These are phyloP conservation scores for Lumnitzera racemosa DNA, from an alignment of 345 rosid species.

Conservation along the genomic window DNA sequence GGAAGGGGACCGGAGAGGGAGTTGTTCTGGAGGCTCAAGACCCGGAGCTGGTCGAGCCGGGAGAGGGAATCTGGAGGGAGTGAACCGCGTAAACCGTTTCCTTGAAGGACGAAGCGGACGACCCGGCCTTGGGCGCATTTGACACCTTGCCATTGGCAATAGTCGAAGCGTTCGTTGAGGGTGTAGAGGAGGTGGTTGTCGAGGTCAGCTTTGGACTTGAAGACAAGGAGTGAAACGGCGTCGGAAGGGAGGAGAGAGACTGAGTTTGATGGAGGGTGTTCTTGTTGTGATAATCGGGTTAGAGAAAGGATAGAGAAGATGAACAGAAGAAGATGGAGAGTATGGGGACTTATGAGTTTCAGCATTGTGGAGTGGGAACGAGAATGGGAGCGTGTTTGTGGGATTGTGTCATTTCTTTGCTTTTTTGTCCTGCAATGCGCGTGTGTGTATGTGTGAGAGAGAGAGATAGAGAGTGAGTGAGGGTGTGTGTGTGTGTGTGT, in stretches of 20 bases:
- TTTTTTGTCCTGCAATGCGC: too few species aligned
- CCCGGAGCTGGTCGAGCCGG: constrained; percentile 91
- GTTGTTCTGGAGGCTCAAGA: constrained; percentile 68
- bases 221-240: constrained; percentile 68
- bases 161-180: constrained; percentile 78
- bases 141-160: constrained; percentile 93
- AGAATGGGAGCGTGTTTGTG: neutral
- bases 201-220: constrained; percentile 79
- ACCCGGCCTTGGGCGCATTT: constrained; percentile 77
- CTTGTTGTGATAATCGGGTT: constrained; percentile 3
- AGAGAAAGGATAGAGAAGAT: constrained; percentile 18
- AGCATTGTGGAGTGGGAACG: neutral
- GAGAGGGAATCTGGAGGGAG: constrained; percentile 54
- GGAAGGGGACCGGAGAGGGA: constrained; percentile 79
- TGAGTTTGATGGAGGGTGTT: constrained; percentile 22
- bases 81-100: constrained; percentile 55
- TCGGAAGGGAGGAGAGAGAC: constrained; percentile 52
- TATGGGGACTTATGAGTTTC: neutral
- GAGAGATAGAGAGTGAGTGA: too few species aligned
- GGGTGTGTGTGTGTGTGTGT: too few species aligned
- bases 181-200: constrained; percentile 63
- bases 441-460: too few species aligned
- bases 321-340: neutral
- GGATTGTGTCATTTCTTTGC: neutral
- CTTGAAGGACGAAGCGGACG: constrained; percentile 53